These are phyloP conservation scores for Urochloa ruziziensis DNA, from an alignment of 176 grass and related monocot species.

Conservation along the genomic window DNA sequence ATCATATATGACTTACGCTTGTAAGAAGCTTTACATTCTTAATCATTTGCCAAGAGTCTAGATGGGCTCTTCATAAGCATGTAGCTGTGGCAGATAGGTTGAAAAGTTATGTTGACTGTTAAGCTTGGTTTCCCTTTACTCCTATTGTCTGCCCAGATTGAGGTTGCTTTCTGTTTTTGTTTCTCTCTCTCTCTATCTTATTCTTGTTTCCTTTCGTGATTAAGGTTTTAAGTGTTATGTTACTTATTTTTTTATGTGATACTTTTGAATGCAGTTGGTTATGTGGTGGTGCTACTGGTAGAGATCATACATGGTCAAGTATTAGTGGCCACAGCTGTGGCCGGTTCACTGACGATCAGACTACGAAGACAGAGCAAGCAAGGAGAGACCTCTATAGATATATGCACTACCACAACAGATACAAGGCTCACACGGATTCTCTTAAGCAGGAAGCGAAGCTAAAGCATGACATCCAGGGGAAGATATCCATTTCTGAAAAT, in stretches of 20 bases:
- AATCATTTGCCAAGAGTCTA: background rate
- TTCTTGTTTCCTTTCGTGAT: background rate
- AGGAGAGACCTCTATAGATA: conserved; percentile 62
- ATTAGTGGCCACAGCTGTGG: conserved; percentile 92
- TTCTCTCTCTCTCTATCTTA: background rate
- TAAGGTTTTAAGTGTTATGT: conserved; percentile 4
- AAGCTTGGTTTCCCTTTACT: conserved; percentile 2
- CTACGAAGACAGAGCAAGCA: conserved; percentile 61
- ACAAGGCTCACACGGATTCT: conserved; percentile 75
- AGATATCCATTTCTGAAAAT: conserved; percentile 90
- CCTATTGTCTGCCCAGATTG: background rate
- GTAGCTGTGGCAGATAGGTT: background rate
- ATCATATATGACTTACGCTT: background rate
- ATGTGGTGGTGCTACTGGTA: conserved; percentile 88
- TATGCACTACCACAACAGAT: conserved; percentile 79
- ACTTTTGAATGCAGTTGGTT: conserved; percentile 71
- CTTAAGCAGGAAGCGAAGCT: conserved; percentile 68
- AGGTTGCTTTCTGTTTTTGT: background rate
- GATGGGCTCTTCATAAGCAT: background rate
- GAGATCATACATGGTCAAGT: conserved; percentile 88
- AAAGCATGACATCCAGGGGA: conserved; percentile 67
- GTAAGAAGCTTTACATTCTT: background rate
- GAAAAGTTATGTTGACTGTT: conserved; percentile 3
- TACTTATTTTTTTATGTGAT: conserved; percentile 23
- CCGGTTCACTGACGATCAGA: conserved; percentile 78